A percentile compares a stretch with the other conserved stretches of the same genome.
These are phyloP conservation scores for Podosphaera xanthii DNA, from an alignment of 2,329 filamentous ascomycete species.

Conservation along the genomic window DNA sequence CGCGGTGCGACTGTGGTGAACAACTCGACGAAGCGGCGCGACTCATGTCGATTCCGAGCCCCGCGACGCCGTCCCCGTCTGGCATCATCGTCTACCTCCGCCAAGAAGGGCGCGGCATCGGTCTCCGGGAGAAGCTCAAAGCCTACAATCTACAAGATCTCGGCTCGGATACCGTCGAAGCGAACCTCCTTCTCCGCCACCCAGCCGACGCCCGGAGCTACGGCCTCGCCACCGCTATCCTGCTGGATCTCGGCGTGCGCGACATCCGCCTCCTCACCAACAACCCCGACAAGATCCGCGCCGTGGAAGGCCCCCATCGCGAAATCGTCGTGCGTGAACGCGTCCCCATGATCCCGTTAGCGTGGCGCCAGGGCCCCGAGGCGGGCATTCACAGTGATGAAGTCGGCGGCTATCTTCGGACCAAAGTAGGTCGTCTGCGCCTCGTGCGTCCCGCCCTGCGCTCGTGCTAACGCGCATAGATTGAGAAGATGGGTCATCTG, in stretches of 20 bases:
- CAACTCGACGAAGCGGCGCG: slow-evolving; percentile 90
- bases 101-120: slow-evolving; percentile 90
- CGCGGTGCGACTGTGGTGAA: slow-evolving; percentile 91
- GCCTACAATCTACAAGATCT: slow-evolving; percentile 95
- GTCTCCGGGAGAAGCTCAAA: slow-evolving; percentile 84
- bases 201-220: slow-evolving; percentile 90
- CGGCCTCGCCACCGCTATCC: slow-evolving; percentile 85
- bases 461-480: slow-evolving; percentile 24
- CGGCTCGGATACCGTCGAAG: slow-evolving; percentile 92
- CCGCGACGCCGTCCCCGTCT: slow-evolving; percentile 22
- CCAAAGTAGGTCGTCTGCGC: slow-evolving; percentile 43
- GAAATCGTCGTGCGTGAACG: slow-evolving; percentile 75
- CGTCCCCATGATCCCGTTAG: slow-evolving; percentile 85
- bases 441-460: too few relatives aligned
- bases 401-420: slow-evolving; percentile 81
- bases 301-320: slow-evolving; percentile 73
- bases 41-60: slow-evolving; percentile 35
- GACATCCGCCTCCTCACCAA: slow-evolving; percentile 78
- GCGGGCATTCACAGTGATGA: slow-evolving; percentile 70
- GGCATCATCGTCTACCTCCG: slow-evolving; percentile 90
- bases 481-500: slow-evolving; percentile 77
- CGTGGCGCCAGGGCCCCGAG: slow-evolving; percentile 43
- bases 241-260: slow-evolving; percentile 59
- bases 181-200: slow-evolving; percentile 73
- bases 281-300: slow-evolving; percentile 89